Evolutionary conservation across 2,329 filamentous ascomycete genomes (phyloP), one percentile per base, ranked within the genome.

Genomic region (Ophiocordyceps unilateralis): DNA sequence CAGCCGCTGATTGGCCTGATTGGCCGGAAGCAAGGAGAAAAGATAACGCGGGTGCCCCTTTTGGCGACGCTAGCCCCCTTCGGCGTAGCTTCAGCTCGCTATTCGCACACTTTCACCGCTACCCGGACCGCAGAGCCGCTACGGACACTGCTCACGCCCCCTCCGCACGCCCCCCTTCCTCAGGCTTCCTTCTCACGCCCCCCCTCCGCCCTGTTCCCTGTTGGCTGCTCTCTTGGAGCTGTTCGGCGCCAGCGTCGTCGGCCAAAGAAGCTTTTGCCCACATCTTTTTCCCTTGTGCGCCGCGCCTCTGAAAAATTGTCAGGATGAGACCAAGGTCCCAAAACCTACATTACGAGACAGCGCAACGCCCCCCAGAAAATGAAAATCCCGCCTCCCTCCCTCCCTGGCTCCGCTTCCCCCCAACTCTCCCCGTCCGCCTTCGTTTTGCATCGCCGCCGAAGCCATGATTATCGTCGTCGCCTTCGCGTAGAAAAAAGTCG

Each of bases 321-420:
- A 58, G 57, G 58, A 62, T 61, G 56, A 61, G 55, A 60, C 59
- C 55, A 61, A 57, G 52, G 48, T 56, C 56, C 55, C 55, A 58
- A 56, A 58, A 52, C 51, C 41, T 43, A 39, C 41, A 30, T 43
- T 55, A 54, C 58, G 55, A 60, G 58, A 60, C 57, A 60, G 50
- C 51, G 46, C 49, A 51, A 46, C 47, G 42, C 48, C 50, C 54
- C 53, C 56, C 51, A 51, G 49, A 52, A 50, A 51, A 54, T 52
- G 50, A 52, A 56, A 54, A 54, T 51, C 48, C 52, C 53, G 41
- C 44, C 44, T 49, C 55, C 53, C 50, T 49, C 44, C 47, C 46
- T 48, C 44, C 39, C 47, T 47, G 43, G 46, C 49, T 53, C 50
- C 51, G 48, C 50, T 46, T 52, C 53, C 50, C 47, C 46, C 47